Evolutionary conservation across 2,329 filamentous ascomycete genomes (phyloP).

Genomic region (Aspergillus sp.): DNA sequence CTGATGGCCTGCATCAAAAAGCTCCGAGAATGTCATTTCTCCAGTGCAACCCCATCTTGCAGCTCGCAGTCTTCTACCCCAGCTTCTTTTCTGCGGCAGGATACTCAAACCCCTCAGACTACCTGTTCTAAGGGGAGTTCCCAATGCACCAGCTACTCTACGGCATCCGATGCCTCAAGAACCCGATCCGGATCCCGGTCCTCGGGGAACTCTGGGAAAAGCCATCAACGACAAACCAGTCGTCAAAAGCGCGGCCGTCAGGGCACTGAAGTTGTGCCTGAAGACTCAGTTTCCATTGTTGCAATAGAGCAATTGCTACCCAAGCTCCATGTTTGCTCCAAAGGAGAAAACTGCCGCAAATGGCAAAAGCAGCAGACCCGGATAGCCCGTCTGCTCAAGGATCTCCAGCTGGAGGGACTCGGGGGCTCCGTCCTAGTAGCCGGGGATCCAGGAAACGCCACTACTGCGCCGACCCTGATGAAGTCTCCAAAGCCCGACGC

Average conservation of each 20-base stretch:
- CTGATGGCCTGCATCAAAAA: slow-evolving; percentile 45
- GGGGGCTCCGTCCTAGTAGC: slow-evolving; percentile 70
- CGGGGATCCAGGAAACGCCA: slow-evolving; percentile 75
- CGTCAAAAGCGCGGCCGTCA: slow-evolving; percentile 1
- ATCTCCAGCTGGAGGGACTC: slow-evolving; percentile 73
- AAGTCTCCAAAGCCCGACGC: neutral
- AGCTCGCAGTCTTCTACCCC: neutral
- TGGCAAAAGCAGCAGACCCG: slow-evolving; percentile 78
- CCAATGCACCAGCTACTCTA: slow-evolving; percentile 13
- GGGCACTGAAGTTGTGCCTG: slow-evolving; percentile 46
- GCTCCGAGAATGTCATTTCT: neutral
- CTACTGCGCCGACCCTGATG: slow-evolving; percentile 55
- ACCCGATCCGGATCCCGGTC: slow-evolving; percentile 6
- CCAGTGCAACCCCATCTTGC: neutral
- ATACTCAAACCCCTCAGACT: slow-evolving; percentile 16
- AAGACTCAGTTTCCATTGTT: slow-evolving; percentile 67
- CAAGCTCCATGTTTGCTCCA: slow-evolving; percentile 82
- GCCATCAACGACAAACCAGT: neutral
- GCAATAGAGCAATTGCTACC: slow-evolving; percentile 88
- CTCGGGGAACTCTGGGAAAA: neutral
- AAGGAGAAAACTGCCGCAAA: slow-evolving; percentile 82
- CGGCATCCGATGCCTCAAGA: slow-evolving; percentile 4
- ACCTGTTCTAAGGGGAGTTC: slow-evolving; percentile 13
- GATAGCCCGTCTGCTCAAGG: slow-evolving; percentile 71
- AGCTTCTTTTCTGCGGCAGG: slow-evolving; percentile 8